Base-by-base conservation (phyloP, 2,329 filamentous ascomycete species). In the Daldinia sp. region DNA sequence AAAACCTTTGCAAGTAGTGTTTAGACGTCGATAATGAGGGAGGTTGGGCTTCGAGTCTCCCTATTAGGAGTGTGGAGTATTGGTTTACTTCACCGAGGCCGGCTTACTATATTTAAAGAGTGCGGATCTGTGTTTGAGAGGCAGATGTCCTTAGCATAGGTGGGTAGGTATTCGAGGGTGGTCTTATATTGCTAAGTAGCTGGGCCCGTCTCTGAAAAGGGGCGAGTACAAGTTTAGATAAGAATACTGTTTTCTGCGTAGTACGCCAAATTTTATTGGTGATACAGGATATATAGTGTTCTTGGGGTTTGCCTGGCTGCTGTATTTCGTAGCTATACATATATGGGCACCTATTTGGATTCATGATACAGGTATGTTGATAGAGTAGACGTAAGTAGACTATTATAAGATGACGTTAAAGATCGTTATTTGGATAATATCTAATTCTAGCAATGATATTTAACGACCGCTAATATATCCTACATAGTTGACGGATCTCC, bases 1-100 rank as follows among this genome's bases (percentile, higher is more conserved):
- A 57, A n/a, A 53, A 63, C 52, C 35, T 29, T 15, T 21, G 50
- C 47, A 35, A 15, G 13, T 41, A 9, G 30, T 41, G n/a, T 19
- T 49, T 54, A 37, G 30, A 21, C 9, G 25, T 9, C 30, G 50
- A 21, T 19, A 13, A 48, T 27, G 19, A n/a, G 21, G 39, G 10
- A 23, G 19, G 21, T 17, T n/a, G 19, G 21, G 21, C 23, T 2
- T 43, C 7, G 8, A 27, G 21, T n/a, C 10, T 7, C 6, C 39
- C 21, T 41, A 4, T 23, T 41, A 4, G 3, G 3, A 6, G 10
- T 19, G 8, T 17, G 4, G 35, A 21, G 10, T 23, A 9, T 23
- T 41, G 3, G 8, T 45, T n/a, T 6, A 6, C 10, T 45, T 25
- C 2, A 5, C n/a, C n/a, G n/a, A n/a, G n/a, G n/a, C n/a, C n/a